These are phyloP conservation scores for Rachicladosporium sp. DNA, from an alignment of 2,329 filamentous ascomycete genomes.

Conservation along the genomic window DNA sequence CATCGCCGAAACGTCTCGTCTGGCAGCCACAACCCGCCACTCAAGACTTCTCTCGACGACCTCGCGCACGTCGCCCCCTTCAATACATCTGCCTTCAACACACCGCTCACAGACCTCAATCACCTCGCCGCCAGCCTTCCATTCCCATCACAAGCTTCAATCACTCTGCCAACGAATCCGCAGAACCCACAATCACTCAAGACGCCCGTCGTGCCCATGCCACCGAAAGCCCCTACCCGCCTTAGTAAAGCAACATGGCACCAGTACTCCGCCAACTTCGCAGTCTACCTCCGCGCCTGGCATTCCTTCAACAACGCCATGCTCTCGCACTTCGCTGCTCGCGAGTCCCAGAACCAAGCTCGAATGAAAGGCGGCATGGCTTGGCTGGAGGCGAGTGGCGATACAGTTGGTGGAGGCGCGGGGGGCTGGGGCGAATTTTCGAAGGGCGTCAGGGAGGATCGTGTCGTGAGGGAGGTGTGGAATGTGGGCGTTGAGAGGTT, in stretches of 20 bases:
- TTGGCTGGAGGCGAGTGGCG: slow-evolving; percentile 43
- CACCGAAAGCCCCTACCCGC: slow-evolving; percentile 26
- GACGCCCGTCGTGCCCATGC: slow-evolving; percentile 38
- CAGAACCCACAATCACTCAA: slow-evolving; percentile 36
- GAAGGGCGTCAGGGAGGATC: slow-evolving; percentile 51
- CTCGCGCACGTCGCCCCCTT: slow-evolving; percentile 35
- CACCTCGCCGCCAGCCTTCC: slow-evolving; percentile 44
- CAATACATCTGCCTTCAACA: slow-evolving; percentile 3
- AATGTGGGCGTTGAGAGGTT: slow-evolving; percentile 47
- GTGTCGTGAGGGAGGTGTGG: slow-evolving; percentile 51
- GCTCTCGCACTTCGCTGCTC: slow-evolving; percentile 42
- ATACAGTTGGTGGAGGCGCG: slow-evolving; percentile 21
- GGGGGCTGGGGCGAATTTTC: slow-evolving; percentile 46
- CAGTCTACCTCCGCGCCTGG: slow-evolving; percentile 44
- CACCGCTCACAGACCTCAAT: slow-evolving; percentile 40
- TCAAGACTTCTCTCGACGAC: slow-evolving; percentile 34
- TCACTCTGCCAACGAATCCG: slow-evolving; percentile 28
- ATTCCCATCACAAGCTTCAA: slow-evolving; percentile 43
- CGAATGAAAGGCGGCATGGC: slow-evolving; percentile 28
- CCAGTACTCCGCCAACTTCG: slow-evolving; percentile 41
- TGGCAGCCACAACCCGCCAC: slow-evolving; percentile 1
- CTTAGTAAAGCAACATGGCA: slow-evolving; percentile 38
- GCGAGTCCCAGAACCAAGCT: slow-evolving; percentile 30
- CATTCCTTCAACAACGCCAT: slow-evolving; percentile 43
- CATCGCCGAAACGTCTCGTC: slow-evolving; percentile 10